These are phyloP conservation scores for Stemphylium beticola DNA, from an alignment of 2,329 filamentous ascomycete genomes.

Conservation along the genomic window DNA sequence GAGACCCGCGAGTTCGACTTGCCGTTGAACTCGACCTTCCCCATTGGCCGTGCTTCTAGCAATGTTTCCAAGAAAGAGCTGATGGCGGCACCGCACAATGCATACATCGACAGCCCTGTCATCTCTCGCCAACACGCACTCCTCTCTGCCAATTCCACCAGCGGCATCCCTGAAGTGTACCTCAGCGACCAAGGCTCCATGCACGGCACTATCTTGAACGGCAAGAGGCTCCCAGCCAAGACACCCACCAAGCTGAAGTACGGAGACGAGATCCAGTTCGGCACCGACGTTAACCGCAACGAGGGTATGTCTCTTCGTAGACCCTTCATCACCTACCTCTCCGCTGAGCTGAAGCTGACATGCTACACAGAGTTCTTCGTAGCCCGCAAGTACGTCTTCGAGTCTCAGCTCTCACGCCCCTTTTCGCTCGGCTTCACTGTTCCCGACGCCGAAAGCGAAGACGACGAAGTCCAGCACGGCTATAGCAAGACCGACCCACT, in stretches of 20 bases:
- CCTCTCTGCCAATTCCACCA: conserved; percentile 32
- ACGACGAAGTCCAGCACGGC: conserved; percentile 28
- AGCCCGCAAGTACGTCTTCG: conserved; percentile 41
- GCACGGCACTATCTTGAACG: conserved; percentile 67
- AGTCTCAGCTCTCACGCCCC: conserved; percentile 21
- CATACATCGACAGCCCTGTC: conserved; percentile 73
- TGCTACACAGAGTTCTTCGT: conserved; percentile 35
- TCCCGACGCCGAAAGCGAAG: conserved; percentile 40
- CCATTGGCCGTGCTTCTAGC: conserved; percentile 54
- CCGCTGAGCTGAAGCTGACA: conserved; percentile 13
- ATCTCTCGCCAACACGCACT: conserved; percentile 73
- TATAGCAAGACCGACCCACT: conserved; percentile 40
- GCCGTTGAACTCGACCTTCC: conserved; percentile 30
- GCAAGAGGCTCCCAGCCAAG: conserved; percentile 34
- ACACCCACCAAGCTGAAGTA: conserved; percentile 30
- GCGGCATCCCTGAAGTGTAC: conserved; percentile 45
- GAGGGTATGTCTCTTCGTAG: conserved; percentile 31
- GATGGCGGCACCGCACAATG: conserved; percentile 59
- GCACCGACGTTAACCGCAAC: conserved; percentile 44
- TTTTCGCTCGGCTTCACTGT: conserved; percentile 41
- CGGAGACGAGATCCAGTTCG: conserved; percentile 47
- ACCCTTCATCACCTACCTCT: background rate
- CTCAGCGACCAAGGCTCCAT: conserved; percentile 65
- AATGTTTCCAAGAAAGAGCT: conserved; percentile 50
- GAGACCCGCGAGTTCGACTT: conserved; percentile 41